Conservation (phyloP, 1,139 yeast species). For the Arxiozyma heterogenica region DNA sequence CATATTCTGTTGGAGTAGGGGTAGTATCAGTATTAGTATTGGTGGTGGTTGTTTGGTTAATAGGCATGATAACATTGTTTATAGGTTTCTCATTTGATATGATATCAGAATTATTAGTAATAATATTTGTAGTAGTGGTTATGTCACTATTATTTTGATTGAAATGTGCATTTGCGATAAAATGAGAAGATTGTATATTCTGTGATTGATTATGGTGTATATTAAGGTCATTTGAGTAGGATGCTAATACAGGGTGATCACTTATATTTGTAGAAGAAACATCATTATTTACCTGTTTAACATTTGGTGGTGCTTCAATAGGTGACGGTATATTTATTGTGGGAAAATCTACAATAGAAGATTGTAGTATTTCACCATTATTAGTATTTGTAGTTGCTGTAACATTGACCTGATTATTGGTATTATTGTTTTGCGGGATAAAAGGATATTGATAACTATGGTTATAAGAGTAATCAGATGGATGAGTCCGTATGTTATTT, state of each 20-base stretch:
- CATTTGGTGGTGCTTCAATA: conserved; percentile 8
- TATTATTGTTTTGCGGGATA: not conserved
- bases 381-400: not conserved
- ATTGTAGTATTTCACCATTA: not conserved
- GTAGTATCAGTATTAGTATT: not conserved
- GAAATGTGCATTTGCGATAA: not conserved
- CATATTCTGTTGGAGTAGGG: conserved; percentile 19
- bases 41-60: not conserved
- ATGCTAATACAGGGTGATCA: not conserved
- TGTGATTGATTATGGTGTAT: not conserved
- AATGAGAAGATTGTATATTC: not conserved
- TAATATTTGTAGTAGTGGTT: not conserved
- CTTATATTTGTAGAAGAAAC: not conserved
- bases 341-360: conserved; percentile 3
- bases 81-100: not conserved
- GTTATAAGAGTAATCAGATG: not conserved
- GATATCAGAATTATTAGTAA: not conserved
- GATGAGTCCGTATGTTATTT: not conserved
- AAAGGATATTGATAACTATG: not conserved
- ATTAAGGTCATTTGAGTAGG: not conserved
- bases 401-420: not conserved
- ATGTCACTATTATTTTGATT: not conserved
- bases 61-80: not conserved
- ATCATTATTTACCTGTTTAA: not conserved
- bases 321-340: conserved; percentile 12